Percentiles rank a stretch among this genome's conserved stretches.
Conservation (phyloP, 192 early-diverging fungal genomes). For the Chytriomyces confervae region DNA sequence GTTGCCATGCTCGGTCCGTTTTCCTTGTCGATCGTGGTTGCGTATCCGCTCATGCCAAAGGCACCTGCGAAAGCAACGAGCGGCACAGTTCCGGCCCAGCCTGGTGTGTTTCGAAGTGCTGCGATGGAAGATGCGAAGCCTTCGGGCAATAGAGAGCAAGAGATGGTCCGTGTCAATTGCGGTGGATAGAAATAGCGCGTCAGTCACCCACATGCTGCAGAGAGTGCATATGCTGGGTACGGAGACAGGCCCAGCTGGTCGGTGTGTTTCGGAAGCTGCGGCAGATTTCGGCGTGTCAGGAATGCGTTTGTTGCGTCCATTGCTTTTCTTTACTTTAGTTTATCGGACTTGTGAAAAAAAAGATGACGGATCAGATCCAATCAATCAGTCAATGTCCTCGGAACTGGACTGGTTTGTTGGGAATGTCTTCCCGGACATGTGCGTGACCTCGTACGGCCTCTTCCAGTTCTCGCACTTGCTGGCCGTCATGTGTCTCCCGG, state of each 20-base stretch:
- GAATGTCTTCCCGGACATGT: not conserved
- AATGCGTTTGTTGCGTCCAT: not conserved
- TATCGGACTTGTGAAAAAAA: not conserved
- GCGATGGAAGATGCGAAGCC: constrained; percentile 21
- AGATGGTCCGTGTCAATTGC: not conserved
- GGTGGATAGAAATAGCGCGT: not conserved
- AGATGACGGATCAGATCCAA: not conserved
- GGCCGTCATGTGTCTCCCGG: not conserved
- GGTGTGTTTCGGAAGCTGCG: not conserved
- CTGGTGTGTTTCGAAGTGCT: not conserved
- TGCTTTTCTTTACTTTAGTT: not conserved
- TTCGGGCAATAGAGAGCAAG: not conserved
- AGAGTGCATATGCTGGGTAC: constrained; percentile 32
- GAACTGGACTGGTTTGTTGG: not conserved
- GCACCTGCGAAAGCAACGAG: constrained; percentile 31
- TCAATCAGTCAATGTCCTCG: not conserved
- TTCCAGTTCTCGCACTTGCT: constrained; percentile 2
- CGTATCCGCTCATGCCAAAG: constrained; percentile 27
- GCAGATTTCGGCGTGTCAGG: not conserved
- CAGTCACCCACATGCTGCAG: constrained; percentile 15
- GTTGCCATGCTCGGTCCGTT: constrained; percentile 32
- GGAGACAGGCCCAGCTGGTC: constrained; percentile 28
- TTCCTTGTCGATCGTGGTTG: constrained; percentile 13
- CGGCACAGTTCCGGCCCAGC: constrained; percentile 30
- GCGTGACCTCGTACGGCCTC: not conserved